Base-by-base conservation (phyloP, 768 basidiomycete species). In the Tremella mesenterica region DNA sequence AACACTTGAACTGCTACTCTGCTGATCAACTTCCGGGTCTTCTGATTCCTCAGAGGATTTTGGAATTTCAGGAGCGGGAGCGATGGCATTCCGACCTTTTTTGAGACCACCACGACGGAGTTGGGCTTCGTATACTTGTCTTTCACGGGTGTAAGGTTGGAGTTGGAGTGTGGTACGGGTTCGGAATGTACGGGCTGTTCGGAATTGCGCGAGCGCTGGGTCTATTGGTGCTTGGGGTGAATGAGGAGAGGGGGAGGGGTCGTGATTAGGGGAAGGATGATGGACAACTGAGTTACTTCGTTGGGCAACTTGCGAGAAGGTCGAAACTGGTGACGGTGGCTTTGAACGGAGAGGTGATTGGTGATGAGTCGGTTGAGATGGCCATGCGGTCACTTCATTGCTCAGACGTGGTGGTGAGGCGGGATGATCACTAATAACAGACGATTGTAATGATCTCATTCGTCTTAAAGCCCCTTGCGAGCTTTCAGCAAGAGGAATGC, bases 101-200 rank as follows among this genome's bases (percentile, higher is more conserved):
- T 62, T 63, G 33, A 69, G 50, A 4, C 71, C 71, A 2, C 71
- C 71, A 48, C 60, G 57, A 1, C 67, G 58, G 14, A 73, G 48
- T 5, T 56, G 60, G n/a, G 69, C 65, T 41, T 61, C 61, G 53
- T 73, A 73, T 6, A 64, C 60, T 50, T 63, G 60, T 26, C 62
- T 50, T 44, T 73, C 71, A 29, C 58, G 57, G 4, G 69, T 70
- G 46, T 73, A 73, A 1, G 71, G 71, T 44, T 73, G 71, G 1
- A 73, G 55, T 44, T 73, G 71, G 3, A 73, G 57, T 1, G 62
- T 61, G 0, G 71, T 73, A 9, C 71, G 58, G 0, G 63, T 69
- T 12, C 71, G 65, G 29, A 73, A 70, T 0, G 65, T 69, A 14
- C 69, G 48, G 9, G 61, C 62, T 0, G 60, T 60, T 2, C 64